Conservation (phyloP, 2,329 filamentous ascomycete species). For the Colletotrichum sp. region DNA sequence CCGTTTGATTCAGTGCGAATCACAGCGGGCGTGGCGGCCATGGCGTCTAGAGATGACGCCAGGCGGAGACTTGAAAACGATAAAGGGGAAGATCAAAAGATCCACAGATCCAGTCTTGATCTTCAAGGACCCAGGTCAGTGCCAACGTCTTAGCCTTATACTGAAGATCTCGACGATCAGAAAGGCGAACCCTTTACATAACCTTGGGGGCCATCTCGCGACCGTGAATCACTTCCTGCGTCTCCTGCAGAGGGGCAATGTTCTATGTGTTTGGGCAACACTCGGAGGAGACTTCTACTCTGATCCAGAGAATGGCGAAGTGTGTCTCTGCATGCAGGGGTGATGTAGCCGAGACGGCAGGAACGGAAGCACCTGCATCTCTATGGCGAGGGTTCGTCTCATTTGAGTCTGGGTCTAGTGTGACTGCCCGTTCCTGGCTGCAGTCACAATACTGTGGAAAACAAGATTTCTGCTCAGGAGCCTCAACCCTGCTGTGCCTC, state of each 20-base stretch:
- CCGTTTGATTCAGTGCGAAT: conserved; percentile 24
- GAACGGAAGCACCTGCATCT: background rate
- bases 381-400: background rate
- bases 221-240: background rate
- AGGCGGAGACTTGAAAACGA: background rate
- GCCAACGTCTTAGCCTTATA: background rate
- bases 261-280: background rate
- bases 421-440: background rate
- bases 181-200: background rate
- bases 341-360: background rate
- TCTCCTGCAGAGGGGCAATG: background rate
- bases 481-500: background rate
- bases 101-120: background rate
- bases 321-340: background rate
- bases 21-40: background rate
- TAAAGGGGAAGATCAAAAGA: background rate
- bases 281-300: background rate
- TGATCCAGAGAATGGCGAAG: background rate
- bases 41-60: background rate
- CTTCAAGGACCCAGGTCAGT: background rate
- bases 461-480: background rate
- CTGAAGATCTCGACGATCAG: background rate
- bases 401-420: background rate
- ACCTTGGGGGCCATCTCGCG: background rate
- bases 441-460: background rate